Evolutionary conservation across 768 basidiomycete genomes (phyloP).

Genomic region (Tulasnella calospora): DNA sequence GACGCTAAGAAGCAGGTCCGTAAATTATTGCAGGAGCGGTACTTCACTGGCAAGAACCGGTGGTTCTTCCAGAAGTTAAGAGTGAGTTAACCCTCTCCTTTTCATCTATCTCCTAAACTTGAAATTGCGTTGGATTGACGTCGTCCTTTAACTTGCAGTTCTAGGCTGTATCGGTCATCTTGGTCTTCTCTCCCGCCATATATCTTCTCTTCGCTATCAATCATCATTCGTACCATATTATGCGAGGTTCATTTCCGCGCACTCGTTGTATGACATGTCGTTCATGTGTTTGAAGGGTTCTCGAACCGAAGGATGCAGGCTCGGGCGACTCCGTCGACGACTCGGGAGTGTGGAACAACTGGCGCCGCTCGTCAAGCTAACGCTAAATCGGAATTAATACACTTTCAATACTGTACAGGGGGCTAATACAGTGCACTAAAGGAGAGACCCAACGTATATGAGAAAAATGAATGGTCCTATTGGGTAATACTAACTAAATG

Average conservation of each 20-base stretch:
- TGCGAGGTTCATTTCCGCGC: neutral
- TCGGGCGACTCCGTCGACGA: neutral
- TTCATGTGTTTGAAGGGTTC: neutral
- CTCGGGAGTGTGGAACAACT: neutral
- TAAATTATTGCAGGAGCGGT: slow-evolving; percentile 94
- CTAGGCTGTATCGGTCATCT: neutral
- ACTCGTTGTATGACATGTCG: neutral
- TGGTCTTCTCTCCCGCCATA: slow-evolving; percentile 8
- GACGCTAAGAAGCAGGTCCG: slow-evolving; percentile 94
- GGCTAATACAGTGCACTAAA: neutral
- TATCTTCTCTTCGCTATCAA: slow-evolving; percentile 6
- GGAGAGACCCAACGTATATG: neutral
- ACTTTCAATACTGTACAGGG: neutral
- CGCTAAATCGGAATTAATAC: neutral
- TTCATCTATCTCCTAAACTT: neutral
- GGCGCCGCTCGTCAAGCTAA: neutral
- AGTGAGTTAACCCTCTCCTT: slow-evolving; percentile 42
- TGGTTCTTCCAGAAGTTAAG: slow-evolving; percentile 92
- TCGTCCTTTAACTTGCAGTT: slow-evolving; percentile 2
- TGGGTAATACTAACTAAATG: slow-evolving; percentile 1
- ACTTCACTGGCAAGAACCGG: slow-evolving; percentile 89
- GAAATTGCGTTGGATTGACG: neutral
- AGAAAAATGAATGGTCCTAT: neutral
- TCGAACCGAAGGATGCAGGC: neutral
- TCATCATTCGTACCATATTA: slow-evolving; percentile 4